A percentile compares a stretch with the other conserved stretches of the same genome.
Evolutionary conservation across 352 stramenopile species (phyloP).

Genomic region (Phytophthora citrophthora): DNA sequence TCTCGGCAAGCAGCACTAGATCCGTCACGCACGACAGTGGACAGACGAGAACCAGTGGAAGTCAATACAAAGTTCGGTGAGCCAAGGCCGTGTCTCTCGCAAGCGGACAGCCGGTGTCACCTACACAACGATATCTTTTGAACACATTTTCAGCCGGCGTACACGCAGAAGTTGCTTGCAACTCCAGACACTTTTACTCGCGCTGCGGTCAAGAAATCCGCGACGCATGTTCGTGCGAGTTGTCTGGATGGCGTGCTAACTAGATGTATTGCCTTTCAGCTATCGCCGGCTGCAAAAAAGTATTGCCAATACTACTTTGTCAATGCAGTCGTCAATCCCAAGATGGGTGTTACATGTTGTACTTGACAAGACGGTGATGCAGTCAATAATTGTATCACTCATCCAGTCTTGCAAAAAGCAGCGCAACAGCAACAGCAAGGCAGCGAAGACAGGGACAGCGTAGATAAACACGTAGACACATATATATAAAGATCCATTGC

Average conservation of each 20-base stretch:
- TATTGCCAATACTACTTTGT: too few species aligned
- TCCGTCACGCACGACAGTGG: conserved; percentile 11
- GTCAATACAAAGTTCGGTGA: conserved; percentile 1
- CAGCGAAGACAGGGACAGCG: background rate
- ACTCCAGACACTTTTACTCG: background rate
- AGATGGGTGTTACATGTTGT: background rate
- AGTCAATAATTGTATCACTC: background rate
- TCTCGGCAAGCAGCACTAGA: background rate
- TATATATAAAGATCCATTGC: background rate
- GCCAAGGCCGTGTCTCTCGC: background rate
- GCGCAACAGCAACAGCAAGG: background rate
- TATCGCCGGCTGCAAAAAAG: background rate
- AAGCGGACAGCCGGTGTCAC: background rate
- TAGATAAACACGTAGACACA: background rate
- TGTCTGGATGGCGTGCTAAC: background rate
- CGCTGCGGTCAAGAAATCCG: too few species aligned
- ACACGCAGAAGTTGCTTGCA: background rate
- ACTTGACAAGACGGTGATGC: background rate
- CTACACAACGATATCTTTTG: background rate
- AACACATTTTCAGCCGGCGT: background rate
- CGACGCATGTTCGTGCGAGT: background rate
- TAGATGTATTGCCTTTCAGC: background rate
- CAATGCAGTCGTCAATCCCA: too few species aligned
- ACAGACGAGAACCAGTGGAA: conserved; percentile 7
- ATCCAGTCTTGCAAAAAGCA: background rate